These are phyloP conservation scores for Letharia columbiana DNA, from an alignment of 495 filamentous ascomycete species.

Conservation along the genomic window DNA sequence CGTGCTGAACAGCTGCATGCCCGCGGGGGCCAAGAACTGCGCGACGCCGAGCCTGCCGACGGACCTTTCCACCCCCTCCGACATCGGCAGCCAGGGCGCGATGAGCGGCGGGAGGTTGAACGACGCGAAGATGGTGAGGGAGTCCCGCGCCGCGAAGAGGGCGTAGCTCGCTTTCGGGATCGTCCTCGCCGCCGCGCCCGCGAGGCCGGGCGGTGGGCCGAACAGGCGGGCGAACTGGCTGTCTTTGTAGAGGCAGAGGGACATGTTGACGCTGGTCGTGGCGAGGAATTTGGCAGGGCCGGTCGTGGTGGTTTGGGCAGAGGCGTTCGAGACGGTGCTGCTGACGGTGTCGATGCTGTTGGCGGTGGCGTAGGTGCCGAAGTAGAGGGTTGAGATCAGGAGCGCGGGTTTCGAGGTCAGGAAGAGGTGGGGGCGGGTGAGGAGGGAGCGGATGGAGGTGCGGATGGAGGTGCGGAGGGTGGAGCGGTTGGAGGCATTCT, in stretches of 20 bases:
- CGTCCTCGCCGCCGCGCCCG: slow-evolving; percentile 22
- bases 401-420: slow-evolving; percentile 73
- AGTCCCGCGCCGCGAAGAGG: slow-evolving; percentile 79
- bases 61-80: slow-evolving; percentile 39
- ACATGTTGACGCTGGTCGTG: slow-evolving; percentile 77
- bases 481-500: slow-evolving; percentile 79
- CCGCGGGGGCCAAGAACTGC: slow-evolving; percentile 74
- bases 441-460: slow-evolving; percentile 51
- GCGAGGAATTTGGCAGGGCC: slow-evolving; percentile 77
- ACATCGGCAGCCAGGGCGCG: slow-evolving; percentile 46
- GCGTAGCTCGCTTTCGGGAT: slow-evolving; percentile 52
- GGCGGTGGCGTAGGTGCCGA: slow-evolving; percentile 82
- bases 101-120: slow-evolving; percentile 84
- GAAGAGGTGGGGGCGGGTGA: slow-evolving; percentile 60
- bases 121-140: slow-evolving; percentile 83
- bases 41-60: slow-evolving; percentile 54
- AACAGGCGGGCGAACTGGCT: slow-evolving; percentile 77
- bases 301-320: slow-evolving; percentile 54
- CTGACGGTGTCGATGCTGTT: slow-evolving; percentile 77
- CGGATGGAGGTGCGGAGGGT: slow-evolving; percentile 61
- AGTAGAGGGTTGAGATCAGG: slow-evolving; percentile 83
- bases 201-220: slow-evolving; percentile 40
- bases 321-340: slow-evolving; percentile 51
- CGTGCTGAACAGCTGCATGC: slow-evolving; percentile 73
- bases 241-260: slow-evolving; percentile 89